These are phyloP conservation scores for Anisodus tanguticus DNA, from an alignment of 257 asterid genomes.

Conservation along the genomic window DNA sequence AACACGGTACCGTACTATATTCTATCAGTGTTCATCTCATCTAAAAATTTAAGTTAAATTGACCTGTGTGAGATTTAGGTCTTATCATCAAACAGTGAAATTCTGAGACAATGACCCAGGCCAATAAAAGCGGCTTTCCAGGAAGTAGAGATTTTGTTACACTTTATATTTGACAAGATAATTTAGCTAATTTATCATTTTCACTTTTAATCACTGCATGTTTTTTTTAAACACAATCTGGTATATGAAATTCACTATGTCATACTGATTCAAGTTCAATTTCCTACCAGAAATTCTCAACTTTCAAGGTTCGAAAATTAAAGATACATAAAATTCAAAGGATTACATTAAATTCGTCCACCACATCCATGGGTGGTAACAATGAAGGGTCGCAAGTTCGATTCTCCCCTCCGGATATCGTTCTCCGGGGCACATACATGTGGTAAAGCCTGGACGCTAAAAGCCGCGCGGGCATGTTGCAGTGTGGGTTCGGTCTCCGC, in stretches of 20 bases:
- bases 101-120: neutral
- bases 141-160: neutral
- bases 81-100: neutral
- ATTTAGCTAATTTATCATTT: neutral
- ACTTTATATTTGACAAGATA: neutral
- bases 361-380: neutral
- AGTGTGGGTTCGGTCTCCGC: no score
- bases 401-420: no score
- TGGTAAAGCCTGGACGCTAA: no score
- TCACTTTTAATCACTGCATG: neutral
- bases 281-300: fast-evolving
- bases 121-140: neutral
- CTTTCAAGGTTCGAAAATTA: fast-evolving
- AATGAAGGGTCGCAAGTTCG: no score
- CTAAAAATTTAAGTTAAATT: neutral
- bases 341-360: neutral
- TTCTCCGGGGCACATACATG: no score
- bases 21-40: no score
- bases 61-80: neutral
- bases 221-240: neutral
- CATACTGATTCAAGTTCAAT: neutral
- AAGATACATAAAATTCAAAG: neutral
- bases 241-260: fast-evolving
- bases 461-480: no score
- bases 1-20: no score